Evolutionary conservation across 139 green algal genomes (phyloP), one percentile per base, ranked within the genome.

Genomic region (Edaphochlamys debaryana): DNA sequence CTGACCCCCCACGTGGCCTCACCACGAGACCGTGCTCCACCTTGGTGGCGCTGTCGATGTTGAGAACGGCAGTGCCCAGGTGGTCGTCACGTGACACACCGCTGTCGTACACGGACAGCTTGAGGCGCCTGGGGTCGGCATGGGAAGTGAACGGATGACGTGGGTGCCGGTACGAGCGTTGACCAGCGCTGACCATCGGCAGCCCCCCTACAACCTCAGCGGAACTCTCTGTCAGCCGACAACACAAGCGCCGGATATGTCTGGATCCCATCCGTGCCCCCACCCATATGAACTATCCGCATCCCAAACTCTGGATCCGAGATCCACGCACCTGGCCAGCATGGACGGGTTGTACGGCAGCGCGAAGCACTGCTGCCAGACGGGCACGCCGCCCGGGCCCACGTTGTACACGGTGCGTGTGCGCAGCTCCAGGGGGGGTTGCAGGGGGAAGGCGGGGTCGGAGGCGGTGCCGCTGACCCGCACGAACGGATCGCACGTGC

Each of bases 321-420:
- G n/a, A n/a, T n/a, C 30, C 38, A 0, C 79, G 36, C 42, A 86
- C 80, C 83, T 37, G 19, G 79, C 67, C 4, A 89, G 79, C 58
- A 79, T 74, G 11, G 54, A 79, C 13, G 71, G 34, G 73, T 87
- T 89, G 67, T 91, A 83, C 15, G 69, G 71, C 29, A 91, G 58
- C 5, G 85, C 66, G 58, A 91, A 87, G 4, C 79, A 84, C 74
- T 86, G 64, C 20, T 73, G 56, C 82, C 84, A 91, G 4, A 89
- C 37, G 19, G 87, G 83, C 9, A 30, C n/a, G 32, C 48, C 45
- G 45, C 45, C 45, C 45, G 13, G 56, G 23, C 23, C 42, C 4
- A 25, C 60, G 79, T 87, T 87, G 79, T 86, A 89, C 27, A 85
- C 29, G 34, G 81, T 87, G 6, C 38, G 37, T 8, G 79, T 89